Evolutionary conservation across 352 stramenopile genomes (phyloP), one percentile per base, ranked within the genome.

Genomic region (Peronospora farinosa): DNA sequence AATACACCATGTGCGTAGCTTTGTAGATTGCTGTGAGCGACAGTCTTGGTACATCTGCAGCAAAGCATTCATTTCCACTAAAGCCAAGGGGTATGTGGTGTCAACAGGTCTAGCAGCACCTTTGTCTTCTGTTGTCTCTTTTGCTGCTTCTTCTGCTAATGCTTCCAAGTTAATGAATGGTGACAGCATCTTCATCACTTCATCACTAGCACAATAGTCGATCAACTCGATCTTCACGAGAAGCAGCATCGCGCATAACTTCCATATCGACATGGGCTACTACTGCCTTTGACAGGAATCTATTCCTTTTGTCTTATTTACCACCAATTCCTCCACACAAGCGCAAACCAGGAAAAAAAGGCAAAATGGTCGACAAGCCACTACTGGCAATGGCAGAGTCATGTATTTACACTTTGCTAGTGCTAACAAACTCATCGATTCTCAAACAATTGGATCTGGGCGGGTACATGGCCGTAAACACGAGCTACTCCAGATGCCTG

Each of bases 1-100:
- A 5, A 58, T 78, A 42, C 79, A 90, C 79, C 76, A 90, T 21
- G 74, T 86, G 27, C 60, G 51, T 45, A 90, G 52, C 5, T 66
- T 70, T 39, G 37, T 35, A 7, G 79, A 83, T n/a, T 67, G 28
- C 5, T 42, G n/a, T 1, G 72, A 82, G 8, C 51, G 53, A 44
- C 79, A 90, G 23, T 70, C 61, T 8, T 49, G 52, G 39, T 79
- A 70, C 37, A 88, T 48, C 32, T 77, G 46, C 10, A 80, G 46
- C 16, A 90, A 52, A 28, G 62, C 48, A 1, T 65, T 31, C 45
- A 87, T 50, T 48, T 86, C 73, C 0, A 47, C 46, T 4, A 44
- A 13, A 17, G 69, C 66, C 13, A 89, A 52, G 1, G 73, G 74
- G 56, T 84, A 87, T 10, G 66, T 62, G 27, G 66, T 51, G 47